Conservation (phyloP, 2,329 filamentous ascomycete genomes). For the Monosporascus sp. region DNA sequence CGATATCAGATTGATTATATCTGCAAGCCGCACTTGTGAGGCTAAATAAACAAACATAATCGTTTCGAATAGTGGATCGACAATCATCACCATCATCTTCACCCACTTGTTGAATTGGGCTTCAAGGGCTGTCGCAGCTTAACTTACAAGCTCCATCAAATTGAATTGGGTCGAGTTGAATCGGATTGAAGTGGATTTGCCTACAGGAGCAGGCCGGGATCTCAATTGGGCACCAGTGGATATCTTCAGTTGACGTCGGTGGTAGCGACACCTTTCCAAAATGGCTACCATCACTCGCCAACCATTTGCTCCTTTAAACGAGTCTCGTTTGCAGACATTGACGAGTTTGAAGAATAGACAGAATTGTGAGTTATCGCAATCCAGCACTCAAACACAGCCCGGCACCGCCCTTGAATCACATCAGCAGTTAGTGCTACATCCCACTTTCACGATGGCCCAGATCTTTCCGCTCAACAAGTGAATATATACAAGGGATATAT, state of each 20-base stretch:
- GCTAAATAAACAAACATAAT: conserved; percentile 24
- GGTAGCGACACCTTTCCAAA: conserved; percentile 16
- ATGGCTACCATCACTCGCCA: conserved; percentile 59
- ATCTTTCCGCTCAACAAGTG: neutral
- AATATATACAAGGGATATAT: neutral
- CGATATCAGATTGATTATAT: conserved; percentile 7
- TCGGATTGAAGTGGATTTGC: conserved; percentile 2
- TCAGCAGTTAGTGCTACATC: neutral
- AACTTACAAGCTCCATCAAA: neutral
- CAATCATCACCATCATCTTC: neutral
- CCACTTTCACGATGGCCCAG: neutral
- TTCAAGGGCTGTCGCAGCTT: neutral
- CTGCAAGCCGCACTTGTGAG: conserved; percentile 3
- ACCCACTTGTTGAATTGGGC: neutral
- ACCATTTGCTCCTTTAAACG: conserved; percentile 70
- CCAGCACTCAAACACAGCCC: neutral
- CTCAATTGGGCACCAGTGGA: conserved; percentile 6
- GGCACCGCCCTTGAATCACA: neutral
- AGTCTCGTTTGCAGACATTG: conserved; percentile 63
- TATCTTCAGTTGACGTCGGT: conserved; percentile 5
- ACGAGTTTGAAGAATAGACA: conserved; percentile 75
- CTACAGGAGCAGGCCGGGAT: neutral
- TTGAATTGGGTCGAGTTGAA: conserved; percentile 4
- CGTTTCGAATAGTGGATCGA: neutral
- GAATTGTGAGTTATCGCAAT: conserved; percentile 49